Conservation (phyloP, 2,329 filamentous ascomycete species). For the Cladosporium cucumerinum region DNA sequence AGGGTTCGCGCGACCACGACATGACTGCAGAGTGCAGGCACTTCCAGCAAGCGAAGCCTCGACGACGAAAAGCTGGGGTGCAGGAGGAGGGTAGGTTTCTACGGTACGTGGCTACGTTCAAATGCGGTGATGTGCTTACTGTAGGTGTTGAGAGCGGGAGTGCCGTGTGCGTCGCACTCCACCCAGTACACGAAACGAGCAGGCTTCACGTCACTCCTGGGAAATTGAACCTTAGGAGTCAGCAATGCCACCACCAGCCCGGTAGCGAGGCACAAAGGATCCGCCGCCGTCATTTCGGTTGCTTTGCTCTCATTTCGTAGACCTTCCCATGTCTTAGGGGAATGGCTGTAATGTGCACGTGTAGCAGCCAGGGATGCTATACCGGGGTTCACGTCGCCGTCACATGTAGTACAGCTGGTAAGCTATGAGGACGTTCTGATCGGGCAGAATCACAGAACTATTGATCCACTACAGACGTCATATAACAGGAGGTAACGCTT, state of each 20-base stretch:
- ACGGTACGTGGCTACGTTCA: background rate
- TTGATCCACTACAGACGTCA: background rate
- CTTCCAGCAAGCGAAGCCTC: background rate
- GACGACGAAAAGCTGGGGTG: slow-evolving; percentile 1
- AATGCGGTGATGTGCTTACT: background rate
- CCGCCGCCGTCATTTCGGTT: background rate
- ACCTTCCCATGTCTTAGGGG: background rate
- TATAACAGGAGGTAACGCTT: background rate
- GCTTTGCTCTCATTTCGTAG: background rate
- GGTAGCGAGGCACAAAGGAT: slow-evolving; percentile 7
- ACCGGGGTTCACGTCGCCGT: background rate
- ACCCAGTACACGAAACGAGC: background rate
- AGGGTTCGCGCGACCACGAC: background rate
- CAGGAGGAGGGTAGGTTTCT: background rate
- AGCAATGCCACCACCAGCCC: background rate
- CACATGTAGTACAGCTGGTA: background rate
- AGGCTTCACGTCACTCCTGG: background rate
- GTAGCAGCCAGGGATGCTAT: background rate
- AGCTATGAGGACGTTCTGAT: background rate
- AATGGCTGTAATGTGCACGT: background rate
- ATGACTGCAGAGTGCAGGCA: background rate
- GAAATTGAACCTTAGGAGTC: background rate
- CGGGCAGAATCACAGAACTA: background rate
- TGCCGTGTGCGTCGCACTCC: background rate
- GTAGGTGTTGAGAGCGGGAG: too few relatives aligned